phyloP scores from a whole-genome alignment of 305 asterid genomes.

The Fraxinus nigra region DNA sequence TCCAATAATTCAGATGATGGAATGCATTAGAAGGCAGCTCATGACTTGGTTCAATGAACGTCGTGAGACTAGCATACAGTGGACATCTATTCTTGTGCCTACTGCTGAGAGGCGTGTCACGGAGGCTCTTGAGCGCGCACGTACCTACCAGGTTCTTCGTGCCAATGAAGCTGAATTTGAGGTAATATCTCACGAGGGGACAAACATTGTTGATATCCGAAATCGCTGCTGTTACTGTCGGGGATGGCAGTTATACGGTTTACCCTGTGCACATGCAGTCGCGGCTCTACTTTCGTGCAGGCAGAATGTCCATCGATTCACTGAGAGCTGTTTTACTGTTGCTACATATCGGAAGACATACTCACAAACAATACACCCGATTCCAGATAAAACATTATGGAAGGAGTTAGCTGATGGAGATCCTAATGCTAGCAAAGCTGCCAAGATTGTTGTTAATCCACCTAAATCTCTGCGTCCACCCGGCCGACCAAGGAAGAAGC shows the following conservation, averaged over 20 bases:
- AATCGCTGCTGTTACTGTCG: conserved; percentile 76
- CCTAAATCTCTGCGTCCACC: conserved; percentile 88
- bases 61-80: conserved; percentile 90
- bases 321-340: conserved; percentile 93
- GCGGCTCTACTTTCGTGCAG: conserved; percentile 91
- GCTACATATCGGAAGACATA: conserved; percentile 79
- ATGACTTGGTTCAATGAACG: conserved; percentile 99
- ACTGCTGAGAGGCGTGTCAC: conserved; percentile 86
- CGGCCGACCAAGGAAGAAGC: conserved; percentile 85
- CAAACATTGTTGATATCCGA: conserved; percentile 78
- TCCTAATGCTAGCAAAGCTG: conserved; percentile 32
- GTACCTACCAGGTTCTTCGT: conserved; percentile 89
- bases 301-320: conserved; percentile 88
- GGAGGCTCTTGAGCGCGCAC: conserved; percentile 91
- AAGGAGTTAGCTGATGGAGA: conserved; percentile 70
- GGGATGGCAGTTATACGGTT: conserved; percentile 90
- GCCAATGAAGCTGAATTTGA: conserved; percentile 95
- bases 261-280: conserved; percentile 96
- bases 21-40: conserved; percentile 87
- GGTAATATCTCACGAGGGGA: conserved; percentile 92
- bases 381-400: conserved; percentile 87
- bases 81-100: conserved; percentile 94
- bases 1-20: conserved; percentile 94
- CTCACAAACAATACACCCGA: conserved; percentile 88
- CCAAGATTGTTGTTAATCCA: conserved; percentile 56